These are phyloP conservation scores for Ormosia semicastrata DNA, from an alignment of 306 rosid genomes.

Conservation along the genomic window DNA sequence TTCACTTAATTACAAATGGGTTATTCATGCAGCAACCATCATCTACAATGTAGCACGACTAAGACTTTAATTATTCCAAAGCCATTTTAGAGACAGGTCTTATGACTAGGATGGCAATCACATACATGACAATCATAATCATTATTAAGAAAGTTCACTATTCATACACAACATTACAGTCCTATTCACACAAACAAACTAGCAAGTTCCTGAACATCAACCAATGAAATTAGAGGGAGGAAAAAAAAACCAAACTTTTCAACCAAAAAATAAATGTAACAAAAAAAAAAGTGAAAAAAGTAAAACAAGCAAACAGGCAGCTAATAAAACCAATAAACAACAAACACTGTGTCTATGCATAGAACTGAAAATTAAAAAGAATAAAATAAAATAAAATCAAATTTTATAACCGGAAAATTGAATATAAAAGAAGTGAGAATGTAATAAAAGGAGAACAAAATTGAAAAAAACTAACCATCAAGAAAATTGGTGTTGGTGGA, in stretches of 20 bases:
- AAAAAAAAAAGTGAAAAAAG: neutral
- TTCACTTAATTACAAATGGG: neutral
- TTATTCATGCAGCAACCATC: neutral
- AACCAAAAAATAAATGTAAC: neutral
- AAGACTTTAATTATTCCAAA: constrained; percentile 17
- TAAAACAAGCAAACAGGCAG: neutral
- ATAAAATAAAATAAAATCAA: neutral
- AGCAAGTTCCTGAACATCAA: neutral
- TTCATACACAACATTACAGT: neutral
- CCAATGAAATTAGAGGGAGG: neutral
- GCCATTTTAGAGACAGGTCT: neutral
- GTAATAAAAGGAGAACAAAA: neutral
- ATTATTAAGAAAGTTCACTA: neutral
- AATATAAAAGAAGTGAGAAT: neutral
- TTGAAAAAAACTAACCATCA: constrained; percentile 41
- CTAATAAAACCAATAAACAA: neutral
- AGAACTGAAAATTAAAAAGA: neutral
- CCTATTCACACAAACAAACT: neutral
- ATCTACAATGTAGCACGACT: neutral
- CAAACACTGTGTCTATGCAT: neutral
- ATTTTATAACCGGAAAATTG: neutral
- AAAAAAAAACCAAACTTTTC: neutral
- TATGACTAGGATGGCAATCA: neutral
- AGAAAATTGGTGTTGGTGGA: constrained; percentile 28
- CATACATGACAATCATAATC: neutral